These are phyloP conservation scores for Trichoderma cornu-damae DNA, from an alignment of 2,329 filamentous ascomycete species.

Conservation along the genomic window DNA sequence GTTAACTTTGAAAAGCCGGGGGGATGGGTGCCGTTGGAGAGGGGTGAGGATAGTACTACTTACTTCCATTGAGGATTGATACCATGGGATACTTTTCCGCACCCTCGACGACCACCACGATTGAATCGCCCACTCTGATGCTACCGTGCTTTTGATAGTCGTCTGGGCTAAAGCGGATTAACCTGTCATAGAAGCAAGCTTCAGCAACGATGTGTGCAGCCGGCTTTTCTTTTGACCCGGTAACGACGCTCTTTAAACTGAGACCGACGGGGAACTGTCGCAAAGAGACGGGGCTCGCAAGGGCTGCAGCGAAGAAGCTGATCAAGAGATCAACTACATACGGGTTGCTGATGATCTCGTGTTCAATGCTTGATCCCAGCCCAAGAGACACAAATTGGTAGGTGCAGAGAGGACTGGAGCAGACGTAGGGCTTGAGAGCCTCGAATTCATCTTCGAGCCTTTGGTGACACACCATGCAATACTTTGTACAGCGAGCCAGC, in stretches of 20 bases:
- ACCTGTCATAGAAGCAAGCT: conserved; percentile 1
- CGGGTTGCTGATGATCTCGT: conserved; percentile 74
- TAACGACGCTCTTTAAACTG: conserved; percentile 31
- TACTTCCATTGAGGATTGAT: conserved; percentile 2
- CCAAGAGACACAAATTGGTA: conserved; percentile 87
- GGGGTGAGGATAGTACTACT: background rate
- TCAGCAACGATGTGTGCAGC: background rate
- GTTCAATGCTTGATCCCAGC: conserved; percentile 77
- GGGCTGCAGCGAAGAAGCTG: conserved; percentile 69
- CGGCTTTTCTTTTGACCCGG: background rate
- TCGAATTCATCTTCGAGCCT: conserved; percentile 60
- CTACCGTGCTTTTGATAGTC: background rate
- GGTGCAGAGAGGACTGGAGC: conserved; percentile 67
- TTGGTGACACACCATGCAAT: conserved; percentile 79
- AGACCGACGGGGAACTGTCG: conserved; percentile 44
- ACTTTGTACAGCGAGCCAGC: conserved; percentile 75
- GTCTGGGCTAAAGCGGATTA: background rate
- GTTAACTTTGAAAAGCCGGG: too few relatives aligned
- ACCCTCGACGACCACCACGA: conserved; percentile 3
- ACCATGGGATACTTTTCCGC: background rate
- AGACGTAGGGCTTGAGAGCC: conserved; percentile 74
- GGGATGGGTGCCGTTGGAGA: background rate
- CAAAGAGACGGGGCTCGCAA: conserved; percentile 34
- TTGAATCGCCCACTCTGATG: background rate
- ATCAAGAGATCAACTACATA: conserved; percentile 79